These are phyloP conservation scores for Paradendryphiella salina DNA, from an alignment of 2,329 filamentous ascomycete species.

Conservation along the genomic window DNA sequence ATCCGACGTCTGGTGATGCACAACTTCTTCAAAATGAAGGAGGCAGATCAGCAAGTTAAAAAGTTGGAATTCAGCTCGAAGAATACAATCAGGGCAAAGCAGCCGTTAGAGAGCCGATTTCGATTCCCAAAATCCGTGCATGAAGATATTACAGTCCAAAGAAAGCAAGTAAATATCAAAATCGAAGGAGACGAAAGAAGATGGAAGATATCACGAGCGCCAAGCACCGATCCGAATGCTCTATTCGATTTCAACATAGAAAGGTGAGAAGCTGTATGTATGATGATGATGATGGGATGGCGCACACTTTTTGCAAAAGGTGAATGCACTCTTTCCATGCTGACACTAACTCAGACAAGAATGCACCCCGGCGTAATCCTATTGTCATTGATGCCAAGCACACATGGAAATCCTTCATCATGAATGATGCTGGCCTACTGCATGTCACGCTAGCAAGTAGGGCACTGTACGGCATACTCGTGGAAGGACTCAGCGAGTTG, in stretches of 20 bases:
- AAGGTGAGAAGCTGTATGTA: too few relatives aligned
- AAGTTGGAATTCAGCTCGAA: conserved; percentile 24
- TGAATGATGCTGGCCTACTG: conserved; percentile 27
- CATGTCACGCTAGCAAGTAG: conserved; percentile 37
- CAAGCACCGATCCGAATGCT: background rate
- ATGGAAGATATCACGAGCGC: background rate
- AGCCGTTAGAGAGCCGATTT: conserved; percentile 29
- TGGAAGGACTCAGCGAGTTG: conserved; percentile 14
- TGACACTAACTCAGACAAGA: conserved; percentile 19
- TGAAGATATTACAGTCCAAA: background rate
- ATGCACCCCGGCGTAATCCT: conserved; percentile 19
- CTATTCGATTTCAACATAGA: too few relatives aligned
- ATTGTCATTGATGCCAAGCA: conserved; percentile 27
- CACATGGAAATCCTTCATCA: conserved; percentile 32
- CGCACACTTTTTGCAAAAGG: too few relatives aligned
- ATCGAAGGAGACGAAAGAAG: background rate
- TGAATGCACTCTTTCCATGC: background rate
- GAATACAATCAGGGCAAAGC: conserved; percentile 27
- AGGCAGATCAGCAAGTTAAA: conserved; percentile 3
- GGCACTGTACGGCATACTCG: conserved; percentile 32
- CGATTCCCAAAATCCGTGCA: conserved; percentile 11
- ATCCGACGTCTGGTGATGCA: conserved; percentile 37
- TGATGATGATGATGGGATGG: background rate
- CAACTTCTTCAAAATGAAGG: conserved; percentile 33
- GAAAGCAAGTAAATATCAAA: background rate